Base-by-base conservation (phyloP, 495 filamentous ascomycete species). In the Haplographium delicatum region DNA sequence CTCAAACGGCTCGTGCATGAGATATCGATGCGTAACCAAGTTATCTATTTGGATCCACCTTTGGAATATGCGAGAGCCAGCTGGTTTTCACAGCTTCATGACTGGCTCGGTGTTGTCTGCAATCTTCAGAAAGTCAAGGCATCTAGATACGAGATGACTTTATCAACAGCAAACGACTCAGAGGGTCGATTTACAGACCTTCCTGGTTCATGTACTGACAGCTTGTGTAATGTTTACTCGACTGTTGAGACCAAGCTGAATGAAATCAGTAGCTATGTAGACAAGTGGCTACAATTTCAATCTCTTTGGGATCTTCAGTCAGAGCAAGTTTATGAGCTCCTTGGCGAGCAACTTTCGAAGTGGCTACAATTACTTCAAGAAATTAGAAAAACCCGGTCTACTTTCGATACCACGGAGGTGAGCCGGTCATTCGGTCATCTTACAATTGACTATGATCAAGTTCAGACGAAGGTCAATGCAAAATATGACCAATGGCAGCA, bases 401-500 rank as follows among this genome's bases (percentile, higher is more conserved):
- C 93, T 0, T 99, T 99, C 58, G 93, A 99, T 61, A 97, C 88
- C 4, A 91, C 91, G 8, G 91, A 95, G 58, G 86, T 90, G 42
- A 89, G 84, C 64, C 83, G 84, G 35, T 86, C 82, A 5, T 97
- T 99, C 62, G 93, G 93, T 8, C 90, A 94, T 62, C 82, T 96
- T 44, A 86, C 83, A 6, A 88, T 99, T 55, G 91, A 97, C 63
- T 97, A 97, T 53, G 93, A 96, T 58, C 93, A 99, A 68, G 93
- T 99, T 0, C 94, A 97, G 62, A 88, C 89, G 26, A 96, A 91
- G 65, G 91, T 99, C 64, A 96, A 96, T 63, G 87, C 88, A 47
- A 97, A 96, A 61, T 99, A 99, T 60, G 94, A 99, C 64, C 94
- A 97, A 67, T 99, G 93, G 93, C 93, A 99, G 61, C 90, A 96